Percentiles rank a stretch among this genome's conserved stretches.
phyloP scores from a whole-genome alignment of 768 basidiomycete species.

The Phanerodontia chrysosporium region DNA sequence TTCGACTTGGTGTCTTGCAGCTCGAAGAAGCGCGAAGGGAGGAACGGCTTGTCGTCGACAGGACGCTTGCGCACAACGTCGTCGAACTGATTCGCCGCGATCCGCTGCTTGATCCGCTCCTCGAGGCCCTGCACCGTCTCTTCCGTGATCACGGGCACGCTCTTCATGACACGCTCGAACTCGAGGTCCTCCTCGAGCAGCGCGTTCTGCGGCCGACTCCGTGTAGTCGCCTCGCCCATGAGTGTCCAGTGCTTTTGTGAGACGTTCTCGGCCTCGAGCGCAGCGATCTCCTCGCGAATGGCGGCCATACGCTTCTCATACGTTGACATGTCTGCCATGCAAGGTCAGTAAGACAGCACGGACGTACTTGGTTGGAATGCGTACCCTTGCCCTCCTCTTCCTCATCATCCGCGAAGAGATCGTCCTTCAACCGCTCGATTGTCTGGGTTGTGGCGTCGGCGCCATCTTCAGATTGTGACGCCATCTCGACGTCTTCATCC shows the following conservation, averaged over 20 bases:
- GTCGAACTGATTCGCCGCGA: constrained; percentile 82
- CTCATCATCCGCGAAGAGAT: constrained; percentile 75
- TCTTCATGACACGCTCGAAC: constrained; percentile 86
- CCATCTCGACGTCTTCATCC: constrained; percentile 21
- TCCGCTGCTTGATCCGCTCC: constrained; percentile 86
- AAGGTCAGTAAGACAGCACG: not conserved
- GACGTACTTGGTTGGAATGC: not conserved
- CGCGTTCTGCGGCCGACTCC: constrained; percentile 83
- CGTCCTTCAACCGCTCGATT: constrained; percentile 69
- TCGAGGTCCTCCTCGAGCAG: constrained; percentile 92
- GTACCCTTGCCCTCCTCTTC: constrained; percentile 25
- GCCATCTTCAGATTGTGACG: constrained; percentile 6
- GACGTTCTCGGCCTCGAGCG: constrained; percentile 84
- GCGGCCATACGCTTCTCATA: constrained; percentile 76
- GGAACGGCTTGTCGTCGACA: constrained; percentile 80
- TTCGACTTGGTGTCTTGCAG: constrained; percentile 84
- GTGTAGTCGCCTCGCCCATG: constrained; percentile 84
- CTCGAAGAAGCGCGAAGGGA: constrained; percentile 87
- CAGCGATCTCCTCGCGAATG: constrained; percentile 72
- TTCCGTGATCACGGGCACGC: constrained; percentile 87
- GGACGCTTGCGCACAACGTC: constrained; percentile 85
- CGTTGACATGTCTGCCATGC: constrained; percentile 59
- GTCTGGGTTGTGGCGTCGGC: constrained; percentile 31
- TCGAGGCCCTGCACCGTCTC: constrained; percentile 78
- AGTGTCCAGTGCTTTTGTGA: constrained; percentile 89